Percentiles rank a stretch among this genome's conserved stretches.
phyloP scores from a whole-genome alignment of 2,329 filamentous ascomycete species.

The Botrytis paeoniae region DNA sequence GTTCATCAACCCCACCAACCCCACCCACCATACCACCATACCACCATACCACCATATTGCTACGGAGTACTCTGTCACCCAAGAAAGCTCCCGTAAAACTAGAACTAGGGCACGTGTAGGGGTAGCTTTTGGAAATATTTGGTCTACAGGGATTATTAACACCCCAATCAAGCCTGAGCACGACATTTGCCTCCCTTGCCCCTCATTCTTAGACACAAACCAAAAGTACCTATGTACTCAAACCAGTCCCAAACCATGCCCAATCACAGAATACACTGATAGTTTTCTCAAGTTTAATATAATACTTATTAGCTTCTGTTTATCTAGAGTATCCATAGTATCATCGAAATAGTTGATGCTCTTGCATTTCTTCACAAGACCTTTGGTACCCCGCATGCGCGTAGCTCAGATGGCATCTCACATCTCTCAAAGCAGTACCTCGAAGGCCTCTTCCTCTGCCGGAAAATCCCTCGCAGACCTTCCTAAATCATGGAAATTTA shows the following conservation, averaged over 20 bases:
- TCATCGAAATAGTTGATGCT: conserved; percentile 30
- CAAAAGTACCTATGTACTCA: background rate
- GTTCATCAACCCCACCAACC: background rate
- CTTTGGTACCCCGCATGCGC: conserved; percentile 38
- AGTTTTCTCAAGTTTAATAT: too few species aligned
- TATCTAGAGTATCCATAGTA: background rate
- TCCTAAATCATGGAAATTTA: conserved; percentile 64
- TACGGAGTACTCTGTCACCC: background rate
- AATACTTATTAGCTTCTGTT: background rate
- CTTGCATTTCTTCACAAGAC: conserved; percentile 30
- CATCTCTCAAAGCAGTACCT: conserved; percentile 31
- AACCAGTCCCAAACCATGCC: background rate
- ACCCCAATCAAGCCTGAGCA: background rate
- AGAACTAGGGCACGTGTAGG: too few species aligned
- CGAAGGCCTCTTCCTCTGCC: conserved; percentile 21
- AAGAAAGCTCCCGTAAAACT: background rate
- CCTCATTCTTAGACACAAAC: background rate
- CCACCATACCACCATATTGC: too few species aligned
- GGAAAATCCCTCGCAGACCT: conserved; percentile 48
- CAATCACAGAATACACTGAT: background rate
- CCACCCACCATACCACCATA: background rate
- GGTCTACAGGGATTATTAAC: too few species aligned
- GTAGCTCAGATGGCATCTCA: conserved; percentile 47
- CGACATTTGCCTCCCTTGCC: background rate
- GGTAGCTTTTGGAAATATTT: too few species aligned